Evolutionary conservation across 768 basidiomycete species (phyloP).

Genomic region (Podaxis sp.): DNA sequence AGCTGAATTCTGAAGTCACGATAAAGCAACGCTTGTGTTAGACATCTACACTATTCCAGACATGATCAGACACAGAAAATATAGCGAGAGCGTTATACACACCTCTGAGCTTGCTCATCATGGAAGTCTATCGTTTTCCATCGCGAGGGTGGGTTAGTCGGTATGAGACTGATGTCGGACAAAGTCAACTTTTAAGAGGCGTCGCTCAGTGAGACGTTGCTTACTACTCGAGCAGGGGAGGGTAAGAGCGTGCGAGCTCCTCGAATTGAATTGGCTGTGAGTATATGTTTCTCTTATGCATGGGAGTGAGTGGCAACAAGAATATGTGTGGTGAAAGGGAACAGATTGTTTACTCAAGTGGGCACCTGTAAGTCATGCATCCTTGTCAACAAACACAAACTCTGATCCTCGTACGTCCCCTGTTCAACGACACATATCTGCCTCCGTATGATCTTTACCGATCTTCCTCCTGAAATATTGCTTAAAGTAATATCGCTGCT

Average conservation of each 20-base stretch:
- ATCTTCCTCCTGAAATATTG: constrained; percentile 12
- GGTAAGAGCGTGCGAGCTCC: constrained; percentile 10
- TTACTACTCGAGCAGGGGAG: constrained; percentile 10
- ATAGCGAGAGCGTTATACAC: constrained; percentile 5
- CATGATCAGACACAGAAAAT: constrained; percentile 8
- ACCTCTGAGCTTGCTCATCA: constrained; percentile 71
- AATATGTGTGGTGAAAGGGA: constrained; percentile 4
- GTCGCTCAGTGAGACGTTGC: background rate
- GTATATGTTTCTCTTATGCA: constrained; percentile 15
- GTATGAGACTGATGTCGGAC: constrained; percentile 8
- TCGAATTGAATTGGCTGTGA: constrained; percentile 8
- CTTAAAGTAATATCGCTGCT: constrained; percentile 6
- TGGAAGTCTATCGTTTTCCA: constrained; percentile 69
- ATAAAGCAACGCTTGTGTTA: constrained; percentile 77
- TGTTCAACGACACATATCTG: background rate
- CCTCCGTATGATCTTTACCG: background rate
- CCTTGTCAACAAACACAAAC: constrained; percentile 13
- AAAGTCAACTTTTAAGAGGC: background rate
- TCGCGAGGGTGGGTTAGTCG: constrained; percentile 6
- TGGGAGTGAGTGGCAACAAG: constrained; percentile 7
- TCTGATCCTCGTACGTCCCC: background rate
- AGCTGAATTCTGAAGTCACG: constrained; percentile 72
- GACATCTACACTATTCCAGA: constrained; percentile 45
- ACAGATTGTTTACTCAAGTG: constrained; percentile 11
- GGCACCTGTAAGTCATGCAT: constrained; percentile 8